Evolutionary conservation across 352 stramenopile species (phyloP), one percentile per base, ranked within the genome.

Genomic region (Phytophthora idaei): DNA sequence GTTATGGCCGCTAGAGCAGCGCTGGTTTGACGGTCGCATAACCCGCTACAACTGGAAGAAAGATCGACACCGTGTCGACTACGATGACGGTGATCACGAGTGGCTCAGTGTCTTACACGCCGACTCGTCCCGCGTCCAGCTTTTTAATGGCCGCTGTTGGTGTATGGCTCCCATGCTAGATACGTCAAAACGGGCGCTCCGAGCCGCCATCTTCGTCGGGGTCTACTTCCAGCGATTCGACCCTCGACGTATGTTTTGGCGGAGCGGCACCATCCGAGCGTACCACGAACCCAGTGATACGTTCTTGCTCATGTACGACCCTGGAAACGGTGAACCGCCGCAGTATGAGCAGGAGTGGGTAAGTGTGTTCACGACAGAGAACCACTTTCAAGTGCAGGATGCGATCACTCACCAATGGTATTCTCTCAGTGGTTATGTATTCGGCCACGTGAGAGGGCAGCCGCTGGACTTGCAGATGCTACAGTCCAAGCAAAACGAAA

Each of bases 51-150:
- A 92, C 55, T 72, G 71, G 28, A 76, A 47, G 57, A 90, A 90
- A 56, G 68, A 76, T 62, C 90, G 90, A 44, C 81, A 94, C 55
- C 77, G 81, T 4, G 61, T 94, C 25, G 74, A 85, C 48, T 94
- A 94, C 59, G 76, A 90, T 25, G 86, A 94, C 52, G 84, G 84
- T 10, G 84, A 93, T 47, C 82, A 92, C 53, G 86, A 94, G 57
- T 94, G 86, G 86, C 44, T 91, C 5, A 72, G 72, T 60, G 48
- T 93, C 7, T 67, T 69, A 1, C 44, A 37, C 2, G 68, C 83
- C 29, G 69, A 84, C n/a, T 54, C 67, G 9, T 67, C 70, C 10
- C 83, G 81, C 0, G 58, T 93, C 7, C 82, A 93, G 69, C 60
- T 93, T 7, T 90, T 79, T 51, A 92, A 89, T 31, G 80, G 83